These are phyloP conservation scores for Rhizophora apiculata DNA, from an alignment of 345 rosid species.

Conservation along the genomic window DNA sequence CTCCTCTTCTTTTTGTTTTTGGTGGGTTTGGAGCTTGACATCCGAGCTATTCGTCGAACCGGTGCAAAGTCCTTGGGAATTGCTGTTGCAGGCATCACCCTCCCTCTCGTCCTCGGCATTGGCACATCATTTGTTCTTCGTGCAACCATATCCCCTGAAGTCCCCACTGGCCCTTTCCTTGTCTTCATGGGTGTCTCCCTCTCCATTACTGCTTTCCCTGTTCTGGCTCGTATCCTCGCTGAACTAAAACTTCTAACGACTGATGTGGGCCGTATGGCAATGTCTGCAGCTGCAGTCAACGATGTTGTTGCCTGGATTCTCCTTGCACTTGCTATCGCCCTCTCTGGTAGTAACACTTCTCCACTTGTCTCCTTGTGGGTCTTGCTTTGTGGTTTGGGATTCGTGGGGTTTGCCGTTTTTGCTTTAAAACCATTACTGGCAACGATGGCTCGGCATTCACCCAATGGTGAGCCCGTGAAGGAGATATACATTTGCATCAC, in stretches of 20 bases:
- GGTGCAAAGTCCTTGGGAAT: conserved; percentile 58
- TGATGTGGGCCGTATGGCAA: conserved; percentile 48
- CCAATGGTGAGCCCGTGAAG: conserved; percentile 45
- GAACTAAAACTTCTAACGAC: conserved; percentile 52
- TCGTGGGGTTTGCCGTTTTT: conserved; percentile 23
- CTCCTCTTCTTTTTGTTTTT: conserved; percentile 75
- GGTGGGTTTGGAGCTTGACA: conserved; percentile 78
- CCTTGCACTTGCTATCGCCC: conserved; percentile 46
- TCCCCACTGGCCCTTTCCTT: conserved; percentile 39
- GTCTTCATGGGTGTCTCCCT: conserved; percentile 52
- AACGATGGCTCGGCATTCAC: conserved; percentile 35
- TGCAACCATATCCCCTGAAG: conserved; percentile 48
- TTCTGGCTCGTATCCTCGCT: conserved; percentile 45
- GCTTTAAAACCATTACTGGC: conserved; percentile 18
- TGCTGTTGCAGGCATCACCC: conserved; percentile 58
- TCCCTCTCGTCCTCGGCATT: conserved; percentile 63
- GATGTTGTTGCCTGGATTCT: conserved; percentile 51
- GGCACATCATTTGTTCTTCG: conserved; percentile 64
- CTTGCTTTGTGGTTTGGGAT: conserved; percentile 35
- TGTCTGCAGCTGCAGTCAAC: conserved; percentile 50
- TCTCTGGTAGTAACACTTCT: conserved; percentile 25
- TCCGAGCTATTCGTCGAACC: conserved; percentile 51
- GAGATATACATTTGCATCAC: conserved; percentile 44
- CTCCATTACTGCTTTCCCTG: conserved; percentile 51
- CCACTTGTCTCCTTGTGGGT: conserved; percentile 43